These are phyloP conservation scores for Cystoderma amianthinum DNA, from an alignment of 768 basidiomycete genomes.

Conservation along the genomic window DNA sequence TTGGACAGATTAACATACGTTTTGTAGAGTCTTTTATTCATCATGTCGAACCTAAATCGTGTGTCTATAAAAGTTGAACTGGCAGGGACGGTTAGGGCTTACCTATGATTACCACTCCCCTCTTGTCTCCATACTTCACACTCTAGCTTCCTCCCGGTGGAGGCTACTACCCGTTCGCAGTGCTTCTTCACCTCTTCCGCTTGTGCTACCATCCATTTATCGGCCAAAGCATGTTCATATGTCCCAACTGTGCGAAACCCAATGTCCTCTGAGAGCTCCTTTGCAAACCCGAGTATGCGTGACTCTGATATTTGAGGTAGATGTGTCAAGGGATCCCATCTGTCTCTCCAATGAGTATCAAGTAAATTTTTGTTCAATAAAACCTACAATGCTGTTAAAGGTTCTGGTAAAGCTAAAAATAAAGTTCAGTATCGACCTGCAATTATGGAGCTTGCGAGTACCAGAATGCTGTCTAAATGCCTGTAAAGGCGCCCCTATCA, in stretches of 20 bases:
- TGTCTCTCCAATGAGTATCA: constrained; percentile 10
- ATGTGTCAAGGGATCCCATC: constrained; percentile 42
- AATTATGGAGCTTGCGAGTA: constrained; percentile 21
- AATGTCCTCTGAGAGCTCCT: constrained; percentile 74
- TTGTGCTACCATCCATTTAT: constrained; percentile 72
- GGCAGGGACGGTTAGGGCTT: constrained; percentile 14
- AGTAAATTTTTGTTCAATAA: background rate
- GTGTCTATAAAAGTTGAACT: background rate
- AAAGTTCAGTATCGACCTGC: constrained; percentile 1
- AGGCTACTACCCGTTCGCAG: constrained; percentile 49
- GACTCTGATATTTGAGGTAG: constrained; percentile 69
- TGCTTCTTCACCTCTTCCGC: constrained; percentile 52
- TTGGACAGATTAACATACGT: constrained; percentile 86
- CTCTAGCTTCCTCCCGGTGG: constrained; percentile 54
- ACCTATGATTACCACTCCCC: constrained; percentile 87
- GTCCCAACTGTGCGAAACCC: constrained; percentile 93
- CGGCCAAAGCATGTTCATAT: constrained; percentile 78
- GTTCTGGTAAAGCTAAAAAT: constrained; percentile 46
- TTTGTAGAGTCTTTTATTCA: constrained; percentile 78
- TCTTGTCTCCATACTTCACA: constrained; percentile 91
- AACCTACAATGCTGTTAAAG: constrained; percentile 46
- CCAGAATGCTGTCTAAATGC: constrained; percentile 44
- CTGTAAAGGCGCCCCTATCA: constrained; percentile 41
- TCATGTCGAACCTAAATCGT: constrained; percentile 78
- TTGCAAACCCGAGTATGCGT: constrained; percentile 56